phyloP scores from a whole-genome alignment of 495 filamentous ascomycete species.

The Terfezia claveryi region DNA sequence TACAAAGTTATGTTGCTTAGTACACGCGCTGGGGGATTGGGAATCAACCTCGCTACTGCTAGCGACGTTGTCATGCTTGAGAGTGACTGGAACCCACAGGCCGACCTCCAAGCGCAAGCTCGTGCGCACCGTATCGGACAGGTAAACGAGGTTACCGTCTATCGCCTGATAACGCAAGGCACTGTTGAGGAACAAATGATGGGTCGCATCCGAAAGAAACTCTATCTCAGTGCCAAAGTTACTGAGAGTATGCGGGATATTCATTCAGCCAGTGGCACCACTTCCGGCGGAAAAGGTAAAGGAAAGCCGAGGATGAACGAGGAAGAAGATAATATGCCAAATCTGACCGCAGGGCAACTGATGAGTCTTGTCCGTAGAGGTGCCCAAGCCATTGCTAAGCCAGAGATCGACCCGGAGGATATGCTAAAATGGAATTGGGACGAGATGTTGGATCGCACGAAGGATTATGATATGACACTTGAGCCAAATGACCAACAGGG shows the following conservation, averaged over 20 bases:
- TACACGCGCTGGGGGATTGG: constrained; percentile 40
- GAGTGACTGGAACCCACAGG: constrained; percentile 45
- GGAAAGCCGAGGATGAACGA: constrained; percentile 16
- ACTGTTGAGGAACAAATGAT: constrained; percentile 45
- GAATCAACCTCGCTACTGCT: constrained; percentile 38
- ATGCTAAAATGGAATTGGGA: constrained; percentile 38
- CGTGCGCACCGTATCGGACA: constrained; percentile 40
- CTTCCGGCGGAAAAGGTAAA: constrained; percentile 5
- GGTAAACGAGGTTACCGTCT: constrained; percentile 33
- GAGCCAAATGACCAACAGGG: neutral
- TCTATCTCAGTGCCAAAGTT: constrained; percentile 41
- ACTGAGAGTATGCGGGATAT: constrained; percentile 36
- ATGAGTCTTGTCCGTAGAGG: constrained; percentile 37
- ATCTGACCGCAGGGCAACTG: constrained; percentile 29
- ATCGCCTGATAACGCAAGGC: constrained; percentile 35
- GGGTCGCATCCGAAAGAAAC: constrained; percentile 41
- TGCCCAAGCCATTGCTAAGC: constrained; percentile 31
- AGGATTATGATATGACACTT: constrained; percentile 23
- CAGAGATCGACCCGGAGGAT: constrained; percentile 32
- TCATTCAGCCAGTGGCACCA: constrained; percentile 18
- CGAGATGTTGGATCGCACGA: constrained; percentile 34
- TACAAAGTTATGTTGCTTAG: constrained; percentile 43
- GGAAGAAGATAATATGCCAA: constrained; percentile 28
- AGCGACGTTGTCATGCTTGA: constrained; percentile 43
- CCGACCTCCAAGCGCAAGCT: constrained; percentile 33